Base-by-base conservation (phyloP, 768 basidiomycete species). In the Russula lepida region DNA sequence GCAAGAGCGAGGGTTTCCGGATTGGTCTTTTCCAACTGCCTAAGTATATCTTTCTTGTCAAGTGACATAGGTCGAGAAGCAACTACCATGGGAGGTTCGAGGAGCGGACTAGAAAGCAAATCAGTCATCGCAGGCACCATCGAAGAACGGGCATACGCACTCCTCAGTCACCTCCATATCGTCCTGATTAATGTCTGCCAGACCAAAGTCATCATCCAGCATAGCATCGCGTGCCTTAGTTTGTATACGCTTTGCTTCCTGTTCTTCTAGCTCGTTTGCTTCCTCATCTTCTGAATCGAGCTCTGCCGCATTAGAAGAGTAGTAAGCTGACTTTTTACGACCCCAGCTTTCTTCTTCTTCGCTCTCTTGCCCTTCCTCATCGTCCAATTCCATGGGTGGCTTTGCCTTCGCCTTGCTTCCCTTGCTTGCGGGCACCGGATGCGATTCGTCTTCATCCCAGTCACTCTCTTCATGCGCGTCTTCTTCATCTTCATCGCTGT, bases 241-340 rank as follows among this genome's bases (percentile, higher is more conserved):
- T 71, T 95, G 95, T 48, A 95, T 73, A 59, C 91, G 77, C 66
- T 74, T 84, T 7, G 89, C 90, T 71, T 98, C 94, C 69, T 88
- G 84, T 70, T 92, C 91, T 69, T 98, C 93, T 53, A 95, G 74
- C 65, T 89, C 87, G 68, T 89, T 82, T 35, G 84, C 89, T 71
- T 95, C 94, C 68, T 95, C 94, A 64, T 95, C 88, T 66, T 90
- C 89, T 39, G 86, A 87, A 55, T 90, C 90, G 39, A 92, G 75
- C 57, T 89, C 75, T 37, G 79, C 86, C 33, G 89, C 91, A 71
- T 92, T 92, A 4, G 88, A 89, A 4, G 90, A 83, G 70, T 95
- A 95, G 73, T 95, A 98, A 4, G 83, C 86, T 43, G 83, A 78
- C 72, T 86, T 86, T 64, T 84, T 82, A 61, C 76, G 78, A 11